Conservation (phyloP, 176 grass and related monocot species). For the Phoenix dactylifera region DNA sequence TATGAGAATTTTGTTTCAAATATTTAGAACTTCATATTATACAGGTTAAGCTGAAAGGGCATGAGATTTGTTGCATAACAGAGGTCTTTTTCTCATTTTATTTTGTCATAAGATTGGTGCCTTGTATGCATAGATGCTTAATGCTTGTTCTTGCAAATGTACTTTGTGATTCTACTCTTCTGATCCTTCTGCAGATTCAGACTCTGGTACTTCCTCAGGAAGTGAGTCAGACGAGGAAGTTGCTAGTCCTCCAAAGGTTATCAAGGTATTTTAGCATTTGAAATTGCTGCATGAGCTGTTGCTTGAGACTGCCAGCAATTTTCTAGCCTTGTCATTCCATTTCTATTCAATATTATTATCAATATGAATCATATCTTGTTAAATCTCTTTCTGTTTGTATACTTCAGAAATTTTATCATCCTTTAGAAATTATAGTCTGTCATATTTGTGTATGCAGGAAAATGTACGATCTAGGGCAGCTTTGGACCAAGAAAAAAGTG, state of each 20-base stretch:
- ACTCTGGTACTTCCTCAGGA: conserved; percentile 82
- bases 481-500: conserved; percentile 62
- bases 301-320: too few species aligned
- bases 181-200: conserved; percentile 50
- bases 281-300: conserved; percentile 4
- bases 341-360: too few species aligned
- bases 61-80: too few species aligned
- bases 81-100: too few species aligned
- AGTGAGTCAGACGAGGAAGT: conserved; percentile 57
- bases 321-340: too few species aligned
- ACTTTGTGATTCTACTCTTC: conserved; percentile 2
- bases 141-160: not conserved
- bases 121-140: not conserved
- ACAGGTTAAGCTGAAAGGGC: too few species aligned
- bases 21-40: too few species aligned
- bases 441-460: conserved; percentile 42
- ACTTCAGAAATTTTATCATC: too few species aligned
- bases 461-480: conserved; percentile 22
- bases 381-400: too few species aligned
- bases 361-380: too few species aligned
- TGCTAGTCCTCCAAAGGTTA: conserved; percentile 26
- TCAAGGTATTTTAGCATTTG: conserved; percentile 44
- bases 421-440: not conserved
- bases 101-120: too few species aligned
- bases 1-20: too few species aligned